These are phyloP conservation scores for Boletus eberwhitei DNA, from an alignment of 768 basidiomycete genomes.

Conservation along the genomic window DNA sequence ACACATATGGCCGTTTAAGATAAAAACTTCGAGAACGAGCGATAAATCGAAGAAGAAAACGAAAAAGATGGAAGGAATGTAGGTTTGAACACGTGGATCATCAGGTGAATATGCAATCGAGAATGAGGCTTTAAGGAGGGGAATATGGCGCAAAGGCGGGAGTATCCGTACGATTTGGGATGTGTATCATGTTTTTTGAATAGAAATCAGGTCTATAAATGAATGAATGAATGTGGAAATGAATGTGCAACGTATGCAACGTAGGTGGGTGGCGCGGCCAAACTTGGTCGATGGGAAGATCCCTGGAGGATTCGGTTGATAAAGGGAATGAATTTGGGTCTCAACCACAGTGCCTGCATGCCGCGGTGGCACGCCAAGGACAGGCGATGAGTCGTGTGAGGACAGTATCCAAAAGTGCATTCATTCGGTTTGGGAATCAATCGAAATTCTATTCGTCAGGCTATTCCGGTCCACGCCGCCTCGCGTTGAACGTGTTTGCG, in stretches of 20 bases:
- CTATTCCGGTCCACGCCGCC: slow-evolving; percentile 4
- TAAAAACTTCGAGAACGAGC: not conserved
- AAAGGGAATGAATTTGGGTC: not conserved
- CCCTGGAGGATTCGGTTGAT: not conserved
- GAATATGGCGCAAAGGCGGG: not conserved
- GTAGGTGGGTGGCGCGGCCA: not conserved
- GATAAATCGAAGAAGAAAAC: not conserved
- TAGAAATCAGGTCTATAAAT: not conserved
- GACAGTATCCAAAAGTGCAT: not conserved
- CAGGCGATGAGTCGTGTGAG: not conserved
- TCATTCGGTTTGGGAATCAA: not conserved
- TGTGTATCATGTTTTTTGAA: not conserved
- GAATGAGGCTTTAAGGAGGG: not conserved
- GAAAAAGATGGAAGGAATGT: not conserved
- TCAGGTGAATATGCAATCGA: not conserved
- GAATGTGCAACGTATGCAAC: not conserved
- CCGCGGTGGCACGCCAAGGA: not conserved
- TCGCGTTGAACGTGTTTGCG: not conserved
- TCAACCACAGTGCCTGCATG: not conserved
- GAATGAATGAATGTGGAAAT: not conserved
- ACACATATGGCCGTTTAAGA: not conserved
- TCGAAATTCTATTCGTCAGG: slow-evolving; percentile 10
- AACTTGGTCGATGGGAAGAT: not conserved
- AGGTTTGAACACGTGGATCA: not conserved
- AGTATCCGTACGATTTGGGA: slow-evolving; percentile 5